Evolutionary conservation across 441 rosid species (phyloP), one percentile per base, ranked within the genome.

Genomic region (Cnidoscolus chayamansa): DNA sequence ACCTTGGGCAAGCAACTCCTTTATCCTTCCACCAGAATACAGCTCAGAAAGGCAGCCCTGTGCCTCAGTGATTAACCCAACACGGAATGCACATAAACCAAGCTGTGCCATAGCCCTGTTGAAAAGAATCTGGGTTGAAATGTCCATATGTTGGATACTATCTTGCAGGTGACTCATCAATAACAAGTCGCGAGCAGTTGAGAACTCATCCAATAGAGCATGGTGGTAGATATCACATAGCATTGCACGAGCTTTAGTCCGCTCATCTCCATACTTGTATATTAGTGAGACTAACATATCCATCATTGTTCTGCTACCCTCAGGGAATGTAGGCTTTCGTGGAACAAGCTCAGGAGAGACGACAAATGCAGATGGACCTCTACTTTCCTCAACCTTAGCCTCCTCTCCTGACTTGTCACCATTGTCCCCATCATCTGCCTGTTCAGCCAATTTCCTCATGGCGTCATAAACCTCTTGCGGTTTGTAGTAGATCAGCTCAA

Each of bases 71-170:
- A 84, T 78, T 68, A 90, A 77, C 69, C 94, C 90, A 63, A 83
- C 83, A 37, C 86, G 84, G 63, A 90, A 90, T 4, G 96, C 93
- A 78, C 93, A 90, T 15, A 90, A 82, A 71, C 96, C 93, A 40
- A 90, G 88, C 76, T 90, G 96, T 9, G 93, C 91, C 96, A 88
- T 88, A n/a, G 93, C 86, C 78, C 96, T 87, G 74, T 90, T 90
- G 68, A 85, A 90, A 63, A 90, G 96, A 56, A 90, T 90, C 78
- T 90, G 96, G 65, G 88, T 88, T 16, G 88, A 85, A 67, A 90
- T 86, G 67, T 90, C 96, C 91, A 89, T 80, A 54, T 83, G 87
- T 73, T 90, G 93, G 71, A 90, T 78, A 63, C 79, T 87, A 17
- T 87, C 96, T 71, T 90, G 94, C 72, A 86, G 72, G 81, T 83